Conservation (phyloP, 2,329 filamentous ascomycete species). For the Sphaerulina populicola region DNA sequence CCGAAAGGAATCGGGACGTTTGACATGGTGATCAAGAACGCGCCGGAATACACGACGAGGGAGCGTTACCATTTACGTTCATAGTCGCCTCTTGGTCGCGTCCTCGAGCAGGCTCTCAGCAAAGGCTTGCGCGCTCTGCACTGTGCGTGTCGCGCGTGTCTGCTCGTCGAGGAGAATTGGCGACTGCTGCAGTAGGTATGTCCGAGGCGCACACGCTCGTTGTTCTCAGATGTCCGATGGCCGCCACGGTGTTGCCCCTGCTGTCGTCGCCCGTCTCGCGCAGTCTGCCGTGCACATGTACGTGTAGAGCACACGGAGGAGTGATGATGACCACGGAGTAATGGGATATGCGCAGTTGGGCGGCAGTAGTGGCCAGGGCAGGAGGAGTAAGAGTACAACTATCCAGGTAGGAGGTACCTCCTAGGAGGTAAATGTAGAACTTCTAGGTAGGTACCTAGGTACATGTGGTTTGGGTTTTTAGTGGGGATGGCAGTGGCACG, state of each 20-base stretch:
- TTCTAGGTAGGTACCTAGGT: too few species aligned
- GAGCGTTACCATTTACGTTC: not conserved
- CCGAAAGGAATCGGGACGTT: slow-evolving; percentile 18
- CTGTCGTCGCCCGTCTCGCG: not conserved
- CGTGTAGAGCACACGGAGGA: not conserved
- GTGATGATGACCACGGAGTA: not conserved
- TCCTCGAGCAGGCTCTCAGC: not conserved
- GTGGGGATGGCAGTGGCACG: too few species aligned
- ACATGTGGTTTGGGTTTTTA: too few species aligned
- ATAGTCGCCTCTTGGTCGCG: slow-evolving; percentile 1
- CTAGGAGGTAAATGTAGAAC: too few species aligned
- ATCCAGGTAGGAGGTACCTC: too few species aligned
- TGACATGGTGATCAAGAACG: slow-evolving; percentile 19
- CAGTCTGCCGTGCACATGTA: not conserved
- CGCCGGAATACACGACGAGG: not conserved
- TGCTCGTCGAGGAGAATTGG: not conserved
- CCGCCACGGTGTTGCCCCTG: not conserved
- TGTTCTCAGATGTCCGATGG: not conserved
- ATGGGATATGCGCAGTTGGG: not conserved
- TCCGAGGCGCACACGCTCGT: not conserved
- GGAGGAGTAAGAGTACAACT: too few species aligned
- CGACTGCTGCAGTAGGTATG: not conserved
- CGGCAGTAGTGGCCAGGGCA: too few species aligned
- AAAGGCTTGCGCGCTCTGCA: not conserved
- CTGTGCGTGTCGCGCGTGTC: not conserved